A percentile compares a stretch with the other conserved stretches of the same genome.
phyloP scores from a whole-genome alignment of 2,329 filamentous ascomycete species.

The Penicillium vulpinum region DNA sequence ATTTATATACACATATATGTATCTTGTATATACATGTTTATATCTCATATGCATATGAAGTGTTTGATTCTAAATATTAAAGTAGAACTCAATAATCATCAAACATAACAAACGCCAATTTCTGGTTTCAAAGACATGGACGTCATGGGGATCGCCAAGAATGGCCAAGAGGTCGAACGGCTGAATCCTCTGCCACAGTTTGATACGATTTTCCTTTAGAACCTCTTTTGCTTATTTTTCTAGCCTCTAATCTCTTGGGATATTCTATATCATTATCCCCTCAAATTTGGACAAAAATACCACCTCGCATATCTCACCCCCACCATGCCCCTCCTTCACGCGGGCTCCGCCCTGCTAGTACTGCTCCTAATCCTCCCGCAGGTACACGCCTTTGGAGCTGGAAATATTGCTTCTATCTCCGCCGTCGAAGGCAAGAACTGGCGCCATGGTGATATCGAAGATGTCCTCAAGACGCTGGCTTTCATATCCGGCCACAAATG shows the following conservation, averaged over 20 bases:
- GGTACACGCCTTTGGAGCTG: conserved; percentile 48
- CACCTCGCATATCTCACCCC: neutral
- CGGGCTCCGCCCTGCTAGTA: conserved; percentile 38
- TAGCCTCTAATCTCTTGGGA: neutral
- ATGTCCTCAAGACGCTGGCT: conserved; percentile 74
- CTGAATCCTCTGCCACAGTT: neutral
- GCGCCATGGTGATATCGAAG: conserved; percentile 70
- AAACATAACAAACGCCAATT: neutral
- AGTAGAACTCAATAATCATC: too few relatives aligned
- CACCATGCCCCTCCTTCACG: conserved; percentile 22
- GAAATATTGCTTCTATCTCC: conserved; percentile 53
- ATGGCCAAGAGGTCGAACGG: conserved; percentile 3
- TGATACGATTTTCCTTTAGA: neutral
- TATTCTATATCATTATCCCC: neutral
- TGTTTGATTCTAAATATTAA: neutral
- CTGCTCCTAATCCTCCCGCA: conserved; percentile 41
- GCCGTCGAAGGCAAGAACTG: conserved; percentile 53
- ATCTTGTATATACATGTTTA: neutral
- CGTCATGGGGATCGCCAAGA: conserved; percentile 8
- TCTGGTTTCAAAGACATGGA: neutral
- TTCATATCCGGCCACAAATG: conserved; percentile 82
- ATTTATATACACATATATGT: neutral
- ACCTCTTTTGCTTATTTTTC: neutral
- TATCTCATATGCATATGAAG: too few relatives aligned
- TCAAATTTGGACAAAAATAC: neutral